A percentile compares a stretch with the other conserved stretches of the same genome.
These are phyloP conservation scores for Carex arenaria DNA, from an alignment of 202 grass and related monocot species.

Conservation along the genomic window DNA sequence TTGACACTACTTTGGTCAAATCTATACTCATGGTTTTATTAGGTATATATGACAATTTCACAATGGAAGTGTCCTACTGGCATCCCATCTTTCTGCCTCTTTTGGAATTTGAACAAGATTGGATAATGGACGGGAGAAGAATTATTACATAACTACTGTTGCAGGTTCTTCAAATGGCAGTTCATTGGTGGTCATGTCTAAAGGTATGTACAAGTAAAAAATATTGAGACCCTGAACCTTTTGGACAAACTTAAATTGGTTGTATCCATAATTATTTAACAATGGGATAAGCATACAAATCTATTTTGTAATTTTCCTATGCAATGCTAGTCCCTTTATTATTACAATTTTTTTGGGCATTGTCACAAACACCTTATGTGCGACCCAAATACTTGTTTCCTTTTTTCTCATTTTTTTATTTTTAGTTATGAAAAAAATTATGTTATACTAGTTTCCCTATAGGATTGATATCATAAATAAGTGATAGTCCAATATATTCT, in stretches of 20 bases:
- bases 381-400: no score
- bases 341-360: no score
- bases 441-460: no score
- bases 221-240: not conserved
- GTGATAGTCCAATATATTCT: no score
- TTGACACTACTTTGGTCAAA: not conserved
- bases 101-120: constrained; percentile 44
- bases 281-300: no score
- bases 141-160: constrained; percentile 84
- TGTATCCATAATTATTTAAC: not conserved
- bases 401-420: no score
- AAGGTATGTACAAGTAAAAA: constrained; percentile 42
- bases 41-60: not conserved
- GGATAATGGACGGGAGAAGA: constrained; percentile 92
- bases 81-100: not conserved
- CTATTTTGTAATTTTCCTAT: no score
- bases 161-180: constrained; percentile 75
- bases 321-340: no score
- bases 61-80: not conserved
- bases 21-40: not conserved
- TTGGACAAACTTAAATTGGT: not conserved
- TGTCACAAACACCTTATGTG: no score
- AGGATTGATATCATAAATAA: no score
- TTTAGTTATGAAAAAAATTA: no score
- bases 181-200: constrained; percentile 97